Evolutionary conservation across 108 stramenopile genomes (phyloP).

Genomic region (Parmales sp.): DNA sequence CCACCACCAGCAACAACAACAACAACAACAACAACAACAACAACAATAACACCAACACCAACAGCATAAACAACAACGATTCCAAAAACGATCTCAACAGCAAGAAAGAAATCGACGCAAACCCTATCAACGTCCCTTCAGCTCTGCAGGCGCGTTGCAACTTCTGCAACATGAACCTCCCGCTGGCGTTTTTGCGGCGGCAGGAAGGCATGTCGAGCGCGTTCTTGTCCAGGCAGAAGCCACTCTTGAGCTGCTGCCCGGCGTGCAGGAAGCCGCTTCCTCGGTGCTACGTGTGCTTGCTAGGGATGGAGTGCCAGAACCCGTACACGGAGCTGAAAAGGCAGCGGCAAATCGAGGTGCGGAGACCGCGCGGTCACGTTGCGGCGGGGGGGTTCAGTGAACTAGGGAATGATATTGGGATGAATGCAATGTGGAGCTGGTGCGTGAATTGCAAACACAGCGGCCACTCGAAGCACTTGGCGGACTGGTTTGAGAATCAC

Average conservation of each 20-base stretch:
- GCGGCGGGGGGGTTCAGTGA: not conserved
- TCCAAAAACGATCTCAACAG: constrained; percentile 16
- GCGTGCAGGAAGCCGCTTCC: constrained; percentile 75
- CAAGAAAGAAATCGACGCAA: too few species aligned
- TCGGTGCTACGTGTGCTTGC: constrained; percentile 70
- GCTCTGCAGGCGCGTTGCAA: constrained; percentile 64
- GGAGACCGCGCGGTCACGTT: not conserved
- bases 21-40: constrained; percentile 18
- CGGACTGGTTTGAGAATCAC: constrained; percentile 76
- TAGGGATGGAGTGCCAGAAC: constrained; percentile 66
- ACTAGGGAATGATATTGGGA: not conserved
- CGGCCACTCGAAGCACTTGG: constrained; percentile 70
- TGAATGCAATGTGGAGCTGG: constrained; percentile 65
- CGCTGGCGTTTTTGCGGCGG: constrained; percentile 40
- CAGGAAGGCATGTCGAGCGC: constrained; percentile 34
- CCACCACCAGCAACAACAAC: too few species aligned
- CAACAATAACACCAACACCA: too few species aligned
- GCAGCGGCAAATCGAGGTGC: constrained; percentile 25
- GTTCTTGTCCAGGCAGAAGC: constrained; percentile 64
- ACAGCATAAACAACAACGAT: too few species aligned
- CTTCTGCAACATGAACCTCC: constrained; percentile 53
- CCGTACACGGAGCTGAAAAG: constrained; percentile 72
- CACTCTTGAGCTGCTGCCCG: constrained; percentile 73
- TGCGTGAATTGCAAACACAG: constrained; percentile 75
- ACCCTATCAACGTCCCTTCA: constrained; percentile 25